A percentile compares a stretch with the other conserved stretches of the same genome.
Evolutionary conservation across 305 asterid species (phyloP).

Genomic region (Salvia sclarea): DNA sequence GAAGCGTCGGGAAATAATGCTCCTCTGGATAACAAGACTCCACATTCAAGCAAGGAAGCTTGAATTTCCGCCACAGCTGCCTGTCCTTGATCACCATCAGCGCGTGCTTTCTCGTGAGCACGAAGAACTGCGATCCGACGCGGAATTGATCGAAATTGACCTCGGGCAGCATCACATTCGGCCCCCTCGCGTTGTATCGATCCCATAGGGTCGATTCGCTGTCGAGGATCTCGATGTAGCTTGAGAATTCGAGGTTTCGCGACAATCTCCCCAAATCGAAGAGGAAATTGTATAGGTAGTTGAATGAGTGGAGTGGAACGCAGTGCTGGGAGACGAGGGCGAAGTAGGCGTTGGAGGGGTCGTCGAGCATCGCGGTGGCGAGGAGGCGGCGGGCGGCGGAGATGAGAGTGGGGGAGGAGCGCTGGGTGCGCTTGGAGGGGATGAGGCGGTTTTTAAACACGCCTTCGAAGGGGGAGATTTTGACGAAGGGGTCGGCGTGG

Average conservation of each 20-base stretch:
- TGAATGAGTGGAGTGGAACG: constrained; percentile 71
- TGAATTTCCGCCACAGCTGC: constrained; percentile 78
- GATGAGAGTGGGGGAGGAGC: constrained; percentile 77
- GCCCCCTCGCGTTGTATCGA: constrained; percentile 71
- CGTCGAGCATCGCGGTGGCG: constrained; percentile 80
- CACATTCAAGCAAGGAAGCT: constrained; percentile 61
- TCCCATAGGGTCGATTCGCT: constrained; percentile 59
- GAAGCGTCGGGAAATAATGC: constrained; percentile 77
- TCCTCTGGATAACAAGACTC: constrained; percentile 82
- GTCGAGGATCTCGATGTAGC: constrained; percentile 78
- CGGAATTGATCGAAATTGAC: constrained; percentile 58
- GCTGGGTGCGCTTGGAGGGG: constrained; percentile 72
- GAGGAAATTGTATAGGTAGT: constrained; percentile 51
- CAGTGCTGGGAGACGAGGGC: constrained; percentile 81
- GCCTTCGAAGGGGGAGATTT: constrained; percentile 48
- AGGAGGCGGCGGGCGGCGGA: constrained; percentile 85
- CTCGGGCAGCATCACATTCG: constrained; percentile 74
- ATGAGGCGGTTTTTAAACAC: constrained; percentile 55
- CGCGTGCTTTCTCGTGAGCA: constrained; percentile 57
- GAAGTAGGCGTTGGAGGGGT: constrained; percentile 60
- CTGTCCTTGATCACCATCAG: constrained; percentile 65
- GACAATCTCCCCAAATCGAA: constrained; percentile 50
- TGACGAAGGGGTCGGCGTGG: constrained; percentile 71
- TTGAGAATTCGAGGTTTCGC: constrained; percentile 42
- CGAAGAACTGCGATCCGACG: constrained; percentile 80